These are phyloP conservation scores for Leptodermis oblonga DNA, from an alignment of 257 asterid genomes.

Conservation along the genomic window DNA sequence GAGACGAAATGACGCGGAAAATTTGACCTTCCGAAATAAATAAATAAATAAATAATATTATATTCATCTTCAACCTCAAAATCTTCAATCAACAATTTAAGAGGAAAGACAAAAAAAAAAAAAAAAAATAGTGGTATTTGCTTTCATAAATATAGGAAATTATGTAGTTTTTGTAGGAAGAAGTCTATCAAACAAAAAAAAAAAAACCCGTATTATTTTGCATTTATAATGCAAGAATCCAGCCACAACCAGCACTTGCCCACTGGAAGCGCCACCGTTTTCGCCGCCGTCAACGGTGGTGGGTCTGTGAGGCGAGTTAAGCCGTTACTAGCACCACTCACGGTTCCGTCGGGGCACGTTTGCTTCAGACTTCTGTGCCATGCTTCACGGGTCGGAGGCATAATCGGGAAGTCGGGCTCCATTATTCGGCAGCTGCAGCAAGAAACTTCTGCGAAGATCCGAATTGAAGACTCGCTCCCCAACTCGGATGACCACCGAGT, in stretches of 20 bases:
- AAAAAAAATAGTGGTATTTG: background rate
- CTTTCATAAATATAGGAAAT: background rate
- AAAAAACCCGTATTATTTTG: background rate
- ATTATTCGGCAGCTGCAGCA: slow-evolving; percentile 63
- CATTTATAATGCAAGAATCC: slow-evolving; percentile 8
- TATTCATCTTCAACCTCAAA: slow-evolving; percentile 6
- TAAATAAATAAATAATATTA: background rate
- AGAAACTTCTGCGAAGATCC: slow-evolving; percentile 48
- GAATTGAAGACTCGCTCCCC: slow-evolving; percentile 45
- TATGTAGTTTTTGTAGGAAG: background rate
- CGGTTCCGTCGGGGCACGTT: slow-evolving; percentile 45
- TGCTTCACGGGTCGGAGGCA: slow-evolving; percentile 65
- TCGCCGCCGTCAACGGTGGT: slow-evolving; percentile 22
- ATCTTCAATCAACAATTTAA: no score
- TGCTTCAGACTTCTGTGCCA: slow-evolving; percentile 74
- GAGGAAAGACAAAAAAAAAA: background rate
- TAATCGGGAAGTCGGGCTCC: slow-evolving; percentile 69
- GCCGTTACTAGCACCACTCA: slow-evolving; percentile 36
- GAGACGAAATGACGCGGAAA: background rate
- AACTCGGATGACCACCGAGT: slow-evolving; percentile 45
- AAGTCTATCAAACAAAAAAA: background rate
- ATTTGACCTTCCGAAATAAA: background rate
- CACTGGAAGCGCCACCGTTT: background rate
- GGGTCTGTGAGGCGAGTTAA: slow-evolving; percentile 20
- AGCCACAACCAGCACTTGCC: background rate